Base-by-base conservation (phyloP, 1,284 basidiomycete genomes). In the Moesziomyces sp. region DNA sequence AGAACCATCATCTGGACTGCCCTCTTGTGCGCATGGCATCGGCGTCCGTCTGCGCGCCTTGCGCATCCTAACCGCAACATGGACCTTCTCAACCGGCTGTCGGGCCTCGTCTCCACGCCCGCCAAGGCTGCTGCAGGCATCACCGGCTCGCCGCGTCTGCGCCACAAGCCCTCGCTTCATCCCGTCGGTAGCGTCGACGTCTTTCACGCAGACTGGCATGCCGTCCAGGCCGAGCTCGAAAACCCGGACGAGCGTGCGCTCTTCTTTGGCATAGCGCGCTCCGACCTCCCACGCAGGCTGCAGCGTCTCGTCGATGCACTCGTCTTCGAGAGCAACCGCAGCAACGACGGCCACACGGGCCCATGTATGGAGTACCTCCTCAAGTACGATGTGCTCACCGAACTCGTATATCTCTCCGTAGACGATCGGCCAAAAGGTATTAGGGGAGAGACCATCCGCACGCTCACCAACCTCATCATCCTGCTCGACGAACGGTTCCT, bases 311-410 rank as follows among this genome's bases (percentile, higher is more conserved):
- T 94, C 4, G 92, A 95, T 84, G 88, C 92, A 3, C 87, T 97
- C 46, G 92, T 96, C 18, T 90, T 90, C 86, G 94, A 97, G 84
- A 91, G 91, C 24, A 91, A 91, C 18, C 87, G 90, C 67, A 89
- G 88, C 19, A 92, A 94, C 78, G 91, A 92, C 86, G 92, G 92
- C 64, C 61, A 74, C 64, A 67, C 75, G 3, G 94, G 94, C 23
- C 90, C 89, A 18, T 96, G 93, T 82, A 86, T 97, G 67, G 96
- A 97, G 85, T 93, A 93, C 84, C 87, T 97, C 30, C 86, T 98
- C 51, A 93, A 94, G 86, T 91, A 95, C 79, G 90, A 77, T 88
- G 68, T 82, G 8, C 65, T 82, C 24, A 74, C 66, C 9, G 53
- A 66, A 46, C 74, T 85, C 18, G 81, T 84, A 26, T 59, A 73